A percentile compares a stretch with the other conserved stretches of the same genome.
These are phyloP conservation scores for Carex kokanica DNA, from an alignment of 176 grass and related monocot genomes.

Conservation along the genomic window DNA sequence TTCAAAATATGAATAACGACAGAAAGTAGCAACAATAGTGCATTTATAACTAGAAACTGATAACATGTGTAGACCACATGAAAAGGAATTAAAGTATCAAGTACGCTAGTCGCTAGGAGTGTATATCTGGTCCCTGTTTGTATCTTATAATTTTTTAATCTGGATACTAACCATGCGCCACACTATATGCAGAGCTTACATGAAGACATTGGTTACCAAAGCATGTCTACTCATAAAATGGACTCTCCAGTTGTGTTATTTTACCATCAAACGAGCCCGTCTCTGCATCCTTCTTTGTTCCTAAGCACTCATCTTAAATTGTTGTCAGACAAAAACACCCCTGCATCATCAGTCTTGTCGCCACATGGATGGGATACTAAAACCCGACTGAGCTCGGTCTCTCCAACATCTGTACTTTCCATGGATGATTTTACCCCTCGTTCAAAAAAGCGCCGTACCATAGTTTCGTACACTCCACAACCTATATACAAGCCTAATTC, in stretches of 20 bases:
- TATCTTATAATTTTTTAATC: neutral
- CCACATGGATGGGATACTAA: neutral
- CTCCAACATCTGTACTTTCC: conserved; percentile 20
- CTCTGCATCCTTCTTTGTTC: conserved; percentile 20
- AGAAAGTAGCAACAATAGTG: neutral
- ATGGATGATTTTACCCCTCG: conserved; percentile 27
- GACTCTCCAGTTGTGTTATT: conserved; percentile 21
- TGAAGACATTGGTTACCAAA: conserved; percentile 10
- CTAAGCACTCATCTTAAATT: conserved; percentile 29
- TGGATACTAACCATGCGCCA: neutral
- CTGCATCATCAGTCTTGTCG: conserved; percentile 8
- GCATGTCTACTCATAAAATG: conserved; percentile 1
- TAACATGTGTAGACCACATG: neutral
- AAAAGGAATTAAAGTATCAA: neutral
- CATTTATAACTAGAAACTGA: neutral
- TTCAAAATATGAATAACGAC: conserved; percentile 4
- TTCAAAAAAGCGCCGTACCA: conserved; percentile 33
- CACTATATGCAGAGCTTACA: conserved; percentile 20
- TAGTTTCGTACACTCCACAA: conserved; percentile 32
- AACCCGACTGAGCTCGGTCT: neutral
- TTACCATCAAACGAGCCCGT: neutral
- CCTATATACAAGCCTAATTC: conserved; percentile 3
- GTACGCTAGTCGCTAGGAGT: neutral
- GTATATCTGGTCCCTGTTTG: neutral
- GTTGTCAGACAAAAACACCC: conserved; percentile 25